phyloP scores from a whole-genome alignment of 2,329 filamentous ascomycete species.

The Dactylellina drechsleri region DNA sequence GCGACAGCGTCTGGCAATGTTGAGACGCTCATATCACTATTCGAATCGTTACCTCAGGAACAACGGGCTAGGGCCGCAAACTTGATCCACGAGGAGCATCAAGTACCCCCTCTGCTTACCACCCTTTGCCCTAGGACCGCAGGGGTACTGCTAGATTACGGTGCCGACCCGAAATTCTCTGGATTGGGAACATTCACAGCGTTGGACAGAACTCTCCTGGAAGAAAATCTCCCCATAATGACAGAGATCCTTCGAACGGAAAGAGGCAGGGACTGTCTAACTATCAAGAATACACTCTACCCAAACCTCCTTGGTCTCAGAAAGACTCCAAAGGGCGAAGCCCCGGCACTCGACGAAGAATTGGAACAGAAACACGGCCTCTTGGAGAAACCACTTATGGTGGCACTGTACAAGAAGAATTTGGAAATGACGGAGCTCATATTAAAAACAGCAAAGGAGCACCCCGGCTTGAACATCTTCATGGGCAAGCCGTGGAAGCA shows the following conservation, averaged over 20 bases:
- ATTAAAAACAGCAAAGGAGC: conserved; percentile 8
- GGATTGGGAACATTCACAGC: neutral
- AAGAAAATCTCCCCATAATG: conserved; percentile 6
- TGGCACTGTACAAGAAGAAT: neutral
- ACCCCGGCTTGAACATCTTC: conserved; percentile 5
- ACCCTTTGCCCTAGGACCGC: neutral
- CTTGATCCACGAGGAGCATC: neutral
- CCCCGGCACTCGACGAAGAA: neutral
- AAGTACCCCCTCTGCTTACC: neutral
- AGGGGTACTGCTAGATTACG: conserved; percentile 1
- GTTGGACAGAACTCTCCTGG: neutral
- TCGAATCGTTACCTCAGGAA: neutral
- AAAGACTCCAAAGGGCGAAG: neutral
- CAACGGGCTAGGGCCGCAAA: neutral
- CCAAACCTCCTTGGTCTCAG: neutral
- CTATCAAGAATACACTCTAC: neutral
- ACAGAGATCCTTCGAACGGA: conserved; percentile 3
- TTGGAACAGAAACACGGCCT: neutral
- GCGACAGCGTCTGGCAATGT: conserved; percentile 1
- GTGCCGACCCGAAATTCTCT: conserved; percentile 5
- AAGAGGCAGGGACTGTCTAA: conserved; percentile 4
- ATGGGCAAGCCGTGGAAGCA: neutral
- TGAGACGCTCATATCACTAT: neutral
- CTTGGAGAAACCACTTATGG: conserved; percentile 2
- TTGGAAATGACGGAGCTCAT: neutral